Evolutionary conservation across 345 rosid species (phyloP), one percentile per base, ranked within the genome.

Genomic region (Sisymbrium irio): DNA sequence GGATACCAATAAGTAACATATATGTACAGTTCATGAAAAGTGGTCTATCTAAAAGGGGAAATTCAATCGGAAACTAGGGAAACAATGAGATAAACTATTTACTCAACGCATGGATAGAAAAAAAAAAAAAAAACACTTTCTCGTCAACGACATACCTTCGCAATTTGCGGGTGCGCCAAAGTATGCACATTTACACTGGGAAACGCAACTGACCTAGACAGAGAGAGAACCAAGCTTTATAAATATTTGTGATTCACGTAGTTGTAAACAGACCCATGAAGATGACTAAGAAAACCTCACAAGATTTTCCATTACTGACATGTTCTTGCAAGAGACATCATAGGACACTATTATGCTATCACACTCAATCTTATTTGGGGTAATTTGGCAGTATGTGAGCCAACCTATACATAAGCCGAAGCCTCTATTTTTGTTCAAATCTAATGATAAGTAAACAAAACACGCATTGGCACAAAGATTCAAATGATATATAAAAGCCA

Each of bases 81-180:
- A 67, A 41, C 11, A 17, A 54, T 36, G 65, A 57, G 27, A 47
- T 56, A 33, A 54, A 33, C 7, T 37, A 45, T 37, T 17, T 74
- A 61, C 30, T 45, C 19, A 44, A 51, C 1, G 25, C 14, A 59
- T 7, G 27, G 78, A 25, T 46, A 35, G 17, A 64, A 49, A 57
- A 49, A 14, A 65, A 51, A 9, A 57, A 56, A 22, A 72, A 62
- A 42, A 32, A 30, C 15, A 50, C 42, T 45, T 37, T 42, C 17
- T 35, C 66, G 63, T 55, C 14, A 35, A 63, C 4, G 19, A 27
- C 5, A 58, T 81, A 94, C 99, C 96, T 88, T 87, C 60, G 86
- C 83, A 62, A 84, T 77, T 74, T 84, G 85, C 12, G 87, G 72
- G 62, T 28, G 82, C 70, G 63, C 85, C 77, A 78, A 10, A 61